A percentile compares a stretch with the other conserved stretches of the same genome.
These are phyloP conservation scores for Rubus parviflorus DNA, from an alignment of 306 rosid genomes.

Conservation along the genomic window DNA sequence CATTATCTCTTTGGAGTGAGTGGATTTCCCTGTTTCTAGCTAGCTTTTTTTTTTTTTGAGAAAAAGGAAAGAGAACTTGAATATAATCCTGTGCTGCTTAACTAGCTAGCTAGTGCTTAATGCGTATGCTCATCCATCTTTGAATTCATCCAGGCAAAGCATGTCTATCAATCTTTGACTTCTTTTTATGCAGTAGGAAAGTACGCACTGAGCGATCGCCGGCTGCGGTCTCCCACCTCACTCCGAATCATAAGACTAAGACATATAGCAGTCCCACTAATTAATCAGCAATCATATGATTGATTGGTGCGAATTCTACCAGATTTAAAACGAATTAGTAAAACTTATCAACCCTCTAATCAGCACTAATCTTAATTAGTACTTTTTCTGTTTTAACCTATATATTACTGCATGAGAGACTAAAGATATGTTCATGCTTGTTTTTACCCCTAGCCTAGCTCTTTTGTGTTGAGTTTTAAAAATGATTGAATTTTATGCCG, in stretches of 20 bases:
- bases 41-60: too few relatives aligned
- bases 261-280: neutral
- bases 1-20: conserved; percentile 11
- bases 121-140: neutral
- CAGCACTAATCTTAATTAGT: too few relatives aligned
- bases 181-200: conserved; percentile 2
- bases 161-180: neutral
- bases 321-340: too few relatives aligned
- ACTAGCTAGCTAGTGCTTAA: neutral
- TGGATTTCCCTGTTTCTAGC: neutral
- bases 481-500: too few relatives aligned
- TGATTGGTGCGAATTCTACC: neutral
- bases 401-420: too few relatives aligned
- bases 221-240: conserved; percentile 8
- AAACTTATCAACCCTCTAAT: too few relatives aligned
- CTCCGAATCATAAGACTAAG: neutral
- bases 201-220: neutral
- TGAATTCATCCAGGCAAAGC: neutral
- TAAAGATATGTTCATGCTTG: too few relatives aligned
- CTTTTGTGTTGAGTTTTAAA: too few relatives aligned
- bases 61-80: too few relatives aligned
- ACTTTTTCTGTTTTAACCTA: too few relatives aligned
- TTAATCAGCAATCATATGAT: conserved; percentile 3
- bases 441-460: too few relatives aligned
- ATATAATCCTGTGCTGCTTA: neutral